Base-by-base conservation (phyloP, 306 rosid species). In the Crotalaria pallida region DNA sequence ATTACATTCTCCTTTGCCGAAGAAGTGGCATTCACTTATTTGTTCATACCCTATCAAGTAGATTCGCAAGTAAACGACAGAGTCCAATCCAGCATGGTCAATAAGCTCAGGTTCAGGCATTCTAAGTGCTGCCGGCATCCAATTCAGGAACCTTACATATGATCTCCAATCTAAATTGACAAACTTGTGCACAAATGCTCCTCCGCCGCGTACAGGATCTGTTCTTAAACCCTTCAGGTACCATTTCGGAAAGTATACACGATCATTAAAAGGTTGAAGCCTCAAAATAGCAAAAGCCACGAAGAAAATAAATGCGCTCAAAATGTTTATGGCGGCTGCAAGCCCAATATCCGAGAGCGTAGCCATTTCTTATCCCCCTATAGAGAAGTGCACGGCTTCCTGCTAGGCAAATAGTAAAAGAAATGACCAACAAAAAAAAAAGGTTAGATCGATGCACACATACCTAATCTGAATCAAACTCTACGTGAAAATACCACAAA, bases 231-330 rank as follows among this genome's bases (percentile, higher is more conserved):
- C 92, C 74, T 85, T 90, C 1, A 93, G 59, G 71, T 93, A 93
- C 98, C 98, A 93, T 81, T 93, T 93, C 5, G 98, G 96, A 73
- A 93, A 93, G 89, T 93, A 93, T 15, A 93, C 98, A 63, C 97
- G 81, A 65, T 94, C 98, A 69, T 94, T 94, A 61, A 91, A 81
- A 60, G 98, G 98, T 58, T 94, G 98, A 69, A 94, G 96, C 96
- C 98, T 88, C 73, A 90, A 81, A 72, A 94, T 13, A 38, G 97
- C 98, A 77, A 88, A 94, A 15, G 79, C 86, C 23, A 91, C n/a
- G 49, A 94, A 77, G 87, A 94, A 94, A 29, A 91, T 29, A 41
- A 94, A 26, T 23, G 98, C 96, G n/a, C 82, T 81, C 62, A 94
- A 27, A 67, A 94, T 86, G 67, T 94, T 94, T 9, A 94, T 44